A percentile compares a stretch with the other conserved stretches of the same genome.
These are phyloP conservation scores for Aurinia saxatilis DNA, from an alignment of 345 rosid genomes.

Conservation along the genomic window DNA sequence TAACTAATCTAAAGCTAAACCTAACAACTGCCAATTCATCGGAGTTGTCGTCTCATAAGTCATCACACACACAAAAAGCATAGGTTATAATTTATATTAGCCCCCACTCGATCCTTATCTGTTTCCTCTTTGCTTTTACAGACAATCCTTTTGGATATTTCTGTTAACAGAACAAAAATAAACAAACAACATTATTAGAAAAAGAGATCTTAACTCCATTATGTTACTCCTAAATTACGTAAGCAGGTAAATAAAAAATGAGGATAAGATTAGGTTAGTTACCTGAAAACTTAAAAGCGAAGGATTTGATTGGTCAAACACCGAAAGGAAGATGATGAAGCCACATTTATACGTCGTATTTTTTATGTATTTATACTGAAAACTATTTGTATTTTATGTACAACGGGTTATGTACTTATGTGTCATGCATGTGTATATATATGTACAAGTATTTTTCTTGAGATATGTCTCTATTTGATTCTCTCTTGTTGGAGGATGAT, in stretches of 20 bases:
- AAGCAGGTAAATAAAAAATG: background rate
- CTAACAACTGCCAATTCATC: conserved; percentile 15
- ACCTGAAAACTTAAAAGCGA: conserved; percentile 40
- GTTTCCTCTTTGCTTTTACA: conserved; percentile 7
- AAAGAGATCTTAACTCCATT: conserved; percentile 1
- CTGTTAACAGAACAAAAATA: background rate
- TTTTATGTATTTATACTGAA: background rate
- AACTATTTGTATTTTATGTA: background rate
- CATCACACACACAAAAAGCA: background rate
- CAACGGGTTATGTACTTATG: background rate
- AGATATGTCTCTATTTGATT: conserved; percentile 30
- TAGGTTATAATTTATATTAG: background rate
- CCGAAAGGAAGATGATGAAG: conserved; percentile 14
- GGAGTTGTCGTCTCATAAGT: too few relatives aligned
- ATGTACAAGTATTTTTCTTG: conserved; percentile 10
- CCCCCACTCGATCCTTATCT: background rate
- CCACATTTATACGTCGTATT: conserved; percentile 9
- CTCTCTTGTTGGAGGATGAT: conserved; percentile 47
- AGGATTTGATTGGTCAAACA: conserved; percentile 23
- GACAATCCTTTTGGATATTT: conserved; percentile 15
- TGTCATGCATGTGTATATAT: conserved; percentile 1
- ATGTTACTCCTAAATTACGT: background rate
- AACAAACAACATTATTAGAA: conserved; percentile 14
- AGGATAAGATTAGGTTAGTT: conserved; percentile 15
- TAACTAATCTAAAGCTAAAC: conserved; percentile 4